Conservation (phyloP, 179 eudicot species). For the Monotropa hypopitys region DNA sequence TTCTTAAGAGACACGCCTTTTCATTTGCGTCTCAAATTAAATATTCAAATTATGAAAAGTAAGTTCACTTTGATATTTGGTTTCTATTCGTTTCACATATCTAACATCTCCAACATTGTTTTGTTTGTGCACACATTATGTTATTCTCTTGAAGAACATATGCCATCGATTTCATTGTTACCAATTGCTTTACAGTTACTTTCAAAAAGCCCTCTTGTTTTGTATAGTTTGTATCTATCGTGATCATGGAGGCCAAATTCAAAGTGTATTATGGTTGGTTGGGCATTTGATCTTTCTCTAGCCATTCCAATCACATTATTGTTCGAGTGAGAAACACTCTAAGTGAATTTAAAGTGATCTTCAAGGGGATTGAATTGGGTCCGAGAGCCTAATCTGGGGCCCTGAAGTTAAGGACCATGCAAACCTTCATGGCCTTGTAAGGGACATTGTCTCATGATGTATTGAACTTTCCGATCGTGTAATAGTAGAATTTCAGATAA, state of each 20-base stretch:
- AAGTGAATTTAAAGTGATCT: background rate
- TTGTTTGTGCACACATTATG: background rate
- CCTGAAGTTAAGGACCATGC: background rate
- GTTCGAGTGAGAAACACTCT: background rate
- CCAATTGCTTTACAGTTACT: background rate
- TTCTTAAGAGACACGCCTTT: constrained; percentile 52
- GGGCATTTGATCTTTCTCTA: constrained; percentile 6
- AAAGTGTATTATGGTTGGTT: background rate
- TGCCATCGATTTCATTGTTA: background rate
- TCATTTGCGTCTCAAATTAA: constrained; percentile 44
- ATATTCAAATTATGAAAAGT: constrained; percentile 6
- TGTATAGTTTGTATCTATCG: background rate
- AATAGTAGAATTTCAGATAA: background rate
- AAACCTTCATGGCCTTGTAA: background rate
- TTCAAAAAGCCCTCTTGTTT: background rate
- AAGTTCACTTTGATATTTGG: background rate
- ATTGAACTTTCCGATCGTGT: background rate
- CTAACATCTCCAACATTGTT: background rate
- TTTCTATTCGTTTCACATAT: background rate
- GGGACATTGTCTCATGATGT: background rate
- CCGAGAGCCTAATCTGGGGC: background rate
- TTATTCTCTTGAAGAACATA: background rate
- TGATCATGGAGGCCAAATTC: background rate
- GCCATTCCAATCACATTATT: background rate
- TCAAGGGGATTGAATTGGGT: background rate